These are phyloP conservation scores for Coemansia sp. DNA, from an alignment of 192 early-diverging fungal genomes.

Conservation along the genomic window DNA sequence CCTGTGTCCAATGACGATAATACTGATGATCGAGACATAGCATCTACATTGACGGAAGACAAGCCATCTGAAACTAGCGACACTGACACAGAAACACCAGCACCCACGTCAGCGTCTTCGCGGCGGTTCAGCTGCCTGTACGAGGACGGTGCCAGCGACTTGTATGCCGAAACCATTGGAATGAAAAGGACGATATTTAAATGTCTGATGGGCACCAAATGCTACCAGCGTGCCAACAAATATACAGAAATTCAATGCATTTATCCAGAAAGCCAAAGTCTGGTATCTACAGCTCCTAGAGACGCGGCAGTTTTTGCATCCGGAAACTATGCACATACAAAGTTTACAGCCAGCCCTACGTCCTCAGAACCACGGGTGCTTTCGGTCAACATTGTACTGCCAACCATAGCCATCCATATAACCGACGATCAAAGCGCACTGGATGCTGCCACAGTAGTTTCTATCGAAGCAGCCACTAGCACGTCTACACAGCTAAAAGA, in stretches of 20 bases:
- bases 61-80: too few relatives aligned
- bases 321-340: neutral
- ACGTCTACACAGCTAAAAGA: neutral
- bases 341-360: constrained; percentile 5
- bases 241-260: constrained; percentile 16
- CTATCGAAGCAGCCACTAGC: constrained; percentile 15
- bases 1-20: too few relatives aligned
- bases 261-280: neutral
- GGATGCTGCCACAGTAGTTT: constrained; percentile 20
- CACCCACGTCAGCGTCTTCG: neutral
- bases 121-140: constrained; percentile 17
- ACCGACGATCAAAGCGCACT: constrained; percentile 20
- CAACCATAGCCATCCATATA: constrained; percentile 35
- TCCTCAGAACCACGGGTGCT: constrained; percentile 34
- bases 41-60: too few relatives aligned
- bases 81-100: too few relatives aligned
- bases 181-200: constrained; percentile 7
- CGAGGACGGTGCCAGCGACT: constrained; percentile 19
- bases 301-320: neutral
- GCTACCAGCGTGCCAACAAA: constrained; percentile 11
- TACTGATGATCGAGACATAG: too few relatives aligned
- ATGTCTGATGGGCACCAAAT: constrained; percentile 24
- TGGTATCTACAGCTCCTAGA: neutral
- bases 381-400: constrained; percentile 40
- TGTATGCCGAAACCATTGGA: constrained; percentile 17